Base-by-base conservation (phyloP, 2,329 filamentous ascomycete species). In the Incumbomyces lentus region DNA sequence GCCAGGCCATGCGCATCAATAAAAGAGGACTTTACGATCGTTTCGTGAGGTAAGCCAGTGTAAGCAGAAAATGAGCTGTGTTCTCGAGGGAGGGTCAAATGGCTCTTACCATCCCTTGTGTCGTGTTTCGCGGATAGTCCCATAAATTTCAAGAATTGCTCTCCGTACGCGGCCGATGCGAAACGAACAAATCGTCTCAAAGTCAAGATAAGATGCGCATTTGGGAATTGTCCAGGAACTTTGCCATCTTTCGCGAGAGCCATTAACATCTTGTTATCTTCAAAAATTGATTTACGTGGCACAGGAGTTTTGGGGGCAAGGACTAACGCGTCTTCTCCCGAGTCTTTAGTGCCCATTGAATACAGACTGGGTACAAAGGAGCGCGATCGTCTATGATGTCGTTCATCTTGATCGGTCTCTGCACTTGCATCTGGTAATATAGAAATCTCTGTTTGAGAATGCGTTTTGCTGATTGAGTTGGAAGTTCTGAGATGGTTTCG, bases 21-120 rank as follows among this genome's bases (percentile, higher is more conserved):
- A 57, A 83, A 85, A 0, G 82, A 86, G 0, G 82, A 81, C 2
- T 86, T 64, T 1, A 86, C 58, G 57, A 76, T 65, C 17, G 69
- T 68, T 8, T 68, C 68, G 14, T 66, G 57, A 6, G 68, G 61
- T 43, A 73, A 52, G 37, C 71, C 60, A 22, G 68, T 66, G 51
- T 71, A 61, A 18, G 64, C 61, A 6, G 66, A 68, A 49, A 71
- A 71, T 3, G 67, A 69, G 46, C 59, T 63, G 46, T 71, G 69
- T 40, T 70, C 68, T 40, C 65, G 65, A 50, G 64, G 63, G 16
- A 68, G 58, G 13, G 47, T 60, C 57, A 40, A 59, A 57, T 47
- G 45, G 17, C 46, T 49, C 44, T 51, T 52, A 11, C 44, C 44
- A 1, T 49, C 46, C 13, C 42, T 48, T 2, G 69, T 60, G 7